These are phyloP conservation scores for Coemansia sp. DNA, from an alignment of 192 early-diverging fungal genomes.

Conservation along the genomic window DNA sequence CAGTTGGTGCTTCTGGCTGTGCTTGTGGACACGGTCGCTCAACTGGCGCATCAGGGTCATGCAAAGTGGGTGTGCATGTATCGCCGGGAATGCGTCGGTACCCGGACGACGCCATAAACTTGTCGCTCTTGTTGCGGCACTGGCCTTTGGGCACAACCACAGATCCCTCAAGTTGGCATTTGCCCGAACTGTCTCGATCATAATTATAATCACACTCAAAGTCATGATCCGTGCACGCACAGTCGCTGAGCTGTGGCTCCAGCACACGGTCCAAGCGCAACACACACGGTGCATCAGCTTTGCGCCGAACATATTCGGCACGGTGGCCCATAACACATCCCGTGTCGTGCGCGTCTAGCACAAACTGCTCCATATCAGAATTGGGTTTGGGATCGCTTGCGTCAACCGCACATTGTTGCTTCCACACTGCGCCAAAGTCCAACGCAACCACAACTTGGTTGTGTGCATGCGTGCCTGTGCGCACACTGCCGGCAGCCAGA, in stretches of 20 bases:
- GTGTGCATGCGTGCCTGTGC: constrained; percentile 23
- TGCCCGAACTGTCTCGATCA: constrained; percentile 52
- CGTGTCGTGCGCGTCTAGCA: constrained; percentile 39
- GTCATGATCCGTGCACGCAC: constrained; percentile 78
- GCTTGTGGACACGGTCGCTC: constrained; percentile 54
- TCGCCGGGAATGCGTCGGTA: constrained; percentile 85
- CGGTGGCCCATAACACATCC: constrained; percentile 87
- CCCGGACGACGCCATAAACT: constrained; percentile 74
- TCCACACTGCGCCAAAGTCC: constrained; percentile 64
- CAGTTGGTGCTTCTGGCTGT: constrained; percentile 23
- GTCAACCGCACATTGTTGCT: constrained; percentile 67
- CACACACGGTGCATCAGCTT: constrained; percentile 73
- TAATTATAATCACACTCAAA: constrained; percentile 95
- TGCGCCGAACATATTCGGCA: constrained; percentile 70
- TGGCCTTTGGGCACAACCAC: constrained; percentile 60
- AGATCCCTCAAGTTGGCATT: constrained; percentile 62
- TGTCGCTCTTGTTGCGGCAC: constrained; percentile 63
- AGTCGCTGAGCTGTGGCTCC: constrained; percentile 58
- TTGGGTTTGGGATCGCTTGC: constrained; percentile 54
- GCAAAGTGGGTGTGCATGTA: constrained; percentile 59
- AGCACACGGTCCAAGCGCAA: constrained; percentile 66
- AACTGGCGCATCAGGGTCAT: constrained; percentile 59
- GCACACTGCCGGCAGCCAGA: constrained; percentile 57
- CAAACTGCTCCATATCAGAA: constrained; percentile 37
- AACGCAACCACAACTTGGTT: constrained; percentile 61